These are phyloP conservation scores for Glebionis coronaria DNA, from an alignment of 129 eudicot genomes.

Conservation along the genomic window DNA sequence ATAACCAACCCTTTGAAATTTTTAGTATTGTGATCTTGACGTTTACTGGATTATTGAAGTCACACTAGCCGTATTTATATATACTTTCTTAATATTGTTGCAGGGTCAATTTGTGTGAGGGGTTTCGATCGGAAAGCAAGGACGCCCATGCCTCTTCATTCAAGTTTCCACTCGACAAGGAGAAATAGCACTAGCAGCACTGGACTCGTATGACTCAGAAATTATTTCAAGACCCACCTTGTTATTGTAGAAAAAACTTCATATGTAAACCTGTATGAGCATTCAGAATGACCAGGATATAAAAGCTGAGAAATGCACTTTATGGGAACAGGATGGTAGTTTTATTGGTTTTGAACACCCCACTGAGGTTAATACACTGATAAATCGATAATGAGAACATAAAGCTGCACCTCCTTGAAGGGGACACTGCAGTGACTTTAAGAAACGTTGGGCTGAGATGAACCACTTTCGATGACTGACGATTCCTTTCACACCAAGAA, in stretches of 20 bases:
- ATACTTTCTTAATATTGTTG: slow-evolving; percentile 9
- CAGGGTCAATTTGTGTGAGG: slow-evolving; percentile 65
- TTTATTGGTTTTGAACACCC: not conserved
- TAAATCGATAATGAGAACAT: not conserved
- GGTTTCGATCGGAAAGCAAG: slow-evolving; percentile 47
- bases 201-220: too few species aligned
- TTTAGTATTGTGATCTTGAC: too few species aligned
- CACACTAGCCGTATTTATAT: not conserved
- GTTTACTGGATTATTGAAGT: not conserved
- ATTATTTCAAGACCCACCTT: too few species aligned
- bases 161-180: slow-evolving; percentile 31
- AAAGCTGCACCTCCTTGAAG: too few species aligned
- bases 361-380: not conserved
- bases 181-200: slow-evolving; percentile 9
- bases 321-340: not conserved
- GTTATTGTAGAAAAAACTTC: too few species aligned
- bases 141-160: slow-evolving; percentile 25
- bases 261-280: not conserved
- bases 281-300: not conserved
- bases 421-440: too few species aligned
- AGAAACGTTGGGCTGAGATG: too few species aligned
- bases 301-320: not conserved
- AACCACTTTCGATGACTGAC: too few species aligned
- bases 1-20: too few species aligned
- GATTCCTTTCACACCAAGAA: too few species aligned